Evolutionary conservation across 768 basidiomycete genomes (phyloP), one percentile per base, ranked within the genome.

Genomic region (Obba rivulosa): DNA sequence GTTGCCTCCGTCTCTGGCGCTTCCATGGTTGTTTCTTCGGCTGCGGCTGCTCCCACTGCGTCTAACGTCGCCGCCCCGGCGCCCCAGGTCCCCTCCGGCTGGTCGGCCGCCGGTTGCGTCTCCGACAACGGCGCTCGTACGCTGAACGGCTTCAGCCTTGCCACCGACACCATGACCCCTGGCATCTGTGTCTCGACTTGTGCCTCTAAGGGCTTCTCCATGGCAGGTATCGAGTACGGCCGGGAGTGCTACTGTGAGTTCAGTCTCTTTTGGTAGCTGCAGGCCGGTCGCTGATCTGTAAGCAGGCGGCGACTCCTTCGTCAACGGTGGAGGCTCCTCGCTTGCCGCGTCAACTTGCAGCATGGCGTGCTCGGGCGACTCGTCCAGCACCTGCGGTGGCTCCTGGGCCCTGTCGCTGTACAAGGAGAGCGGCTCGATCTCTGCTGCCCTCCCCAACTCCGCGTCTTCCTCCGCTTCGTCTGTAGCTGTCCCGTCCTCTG

Each of bases 201-300:
- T 54, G 45, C 54, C 1, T 31, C 49, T 22, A 52, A 58, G 43
- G 62, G 62, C 18, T 66, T 60, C 62, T 45, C 52, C 7, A 51
- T 63, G 36, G 68, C 68, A 22, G 69, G 66, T 24, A 38, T 66
- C 36, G 63, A 69, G 55, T 66, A 58, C 55, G 54, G 60, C 45
- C 41, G 46, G 24, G 62, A 69, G 49, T 67, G 67, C 53, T 66
- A 62, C 57, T 69, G 67, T 56, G 43, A 46, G 55, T n/a, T n/a
- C n/a, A n/a, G n/a, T n/a, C n/a, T n/a, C n/a, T n/a, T n/a, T n/a
- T n/a, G n/a, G n/a, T n/a, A n/a, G n/a, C n/a, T n/a, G n/a, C n/a
- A n/a, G n/a, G n/a, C n/a, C n/a, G n/a, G n/a, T n/a, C n/a, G n/a
- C n/a, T n/a, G n/a, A 31, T 31, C 28, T 31, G 28, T 21, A 21